Base-by-base conservation (phyloP, 495 filamentous ascomycete genomes). In the Friedmanniomyces simplex region DNA sequence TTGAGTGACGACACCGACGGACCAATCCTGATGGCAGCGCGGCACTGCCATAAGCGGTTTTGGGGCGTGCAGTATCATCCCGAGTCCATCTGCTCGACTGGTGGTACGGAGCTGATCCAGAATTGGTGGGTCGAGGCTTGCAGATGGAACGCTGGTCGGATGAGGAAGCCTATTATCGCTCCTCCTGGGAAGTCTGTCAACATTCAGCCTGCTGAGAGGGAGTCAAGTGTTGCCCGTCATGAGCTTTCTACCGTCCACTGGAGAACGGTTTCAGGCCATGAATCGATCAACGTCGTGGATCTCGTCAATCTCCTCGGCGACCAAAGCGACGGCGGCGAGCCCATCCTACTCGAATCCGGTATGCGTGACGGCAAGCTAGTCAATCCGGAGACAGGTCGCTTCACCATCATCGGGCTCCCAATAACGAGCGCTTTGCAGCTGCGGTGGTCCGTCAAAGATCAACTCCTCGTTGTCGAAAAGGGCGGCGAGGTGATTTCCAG, bases 41-140 rank as follows among this genome's bases (percentile, higher is more conserved):
- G 72, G 50, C 90, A 96, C 67, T 69, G 48, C 25, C 57, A 61
- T 1, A 88, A 83, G 62, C 93, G 91, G 7, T 94, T 91, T 62
- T 95, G 85, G 83, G 93, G 85, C 0, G 73, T 98, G 36, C 93
- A 98, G 65, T 97, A 91, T 67, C 93, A 98, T 66, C 91, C 91
- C 0, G 93, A 98, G 68, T 95, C 88, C 0, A 85, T 94, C 61
- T 96, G 91, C 66, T 95, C 93, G 4, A 80, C 80, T 50, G 78
- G 81, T 28, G 86, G 88, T 30, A 77, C 74, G 25, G 68, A 72
- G 36, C 73, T 96, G 30, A 75, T 96, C 25, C 64, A 69, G 45
- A 88, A 86, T 59, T 98, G 91, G 88, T 96, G 89, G 77, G 63
- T 53, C 3, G 66, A 76, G 59, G 82, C 82, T 4, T 58, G 71